Conservation (phyloP, 768 basidiomycete genomes). For the Cystoderma amianthinum region DNA sequence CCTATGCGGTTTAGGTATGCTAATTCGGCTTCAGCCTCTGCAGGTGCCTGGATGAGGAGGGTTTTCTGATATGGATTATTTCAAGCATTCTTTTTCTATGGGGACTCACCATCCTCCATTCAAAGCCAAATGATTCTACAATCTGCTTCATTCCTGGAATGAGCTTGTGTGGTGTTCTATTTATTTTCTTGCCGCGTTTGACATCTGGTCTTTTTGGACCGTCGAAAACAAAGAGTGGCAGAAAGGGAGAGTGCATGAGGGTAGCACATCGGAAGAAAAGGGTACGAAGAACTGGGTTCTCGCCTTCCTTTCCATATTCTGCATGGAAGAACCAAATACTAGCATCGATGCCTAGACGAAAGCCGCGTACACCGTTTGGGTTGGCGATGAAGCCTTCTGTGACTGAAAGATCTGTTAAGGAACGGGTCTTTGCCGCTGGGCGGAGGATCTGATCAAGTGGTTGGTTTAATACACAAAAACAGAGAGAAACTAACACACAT, state of each 20-base stretch:
- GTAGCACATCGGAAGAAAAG: conserved; percentile 80
- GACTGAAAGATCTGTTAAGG: conserved; percentile 71
- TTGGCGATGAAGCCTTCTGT: conserved; percentile 71
- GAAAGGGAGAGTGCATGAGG: conserved; percentile 70
- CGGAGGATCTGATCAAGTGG: conserved; percentile 42
- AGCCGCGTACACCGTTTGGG: conserved; percentile 57
- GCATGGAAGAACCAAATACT: conserved; percentile 84
- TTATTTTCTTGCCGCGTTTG: conserved; percentile 74
- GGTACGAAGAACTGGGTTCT: conserved; percentile 82
- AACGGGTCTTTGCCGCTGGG: conserved; percentile 65
- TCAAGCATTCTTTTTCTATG: too few relatives aligned
- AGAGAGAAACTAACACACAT: conserved; percentile 21
- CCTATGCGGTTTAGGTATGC: conserved; percentile 81
- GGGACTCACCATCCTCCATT: conserved; percentile 64
- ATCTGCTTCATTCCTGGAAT: conserved; percentile 73
- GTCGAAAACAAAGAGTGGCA: conserved; percentile 91
- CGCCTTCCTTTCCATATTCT: conserved; percentile 68
- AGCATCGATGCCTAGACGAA: conserved; percentile 83
- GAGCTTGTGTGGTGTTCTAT: conserved; percentile 55
- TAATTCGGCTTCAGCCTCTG: conserved; percentile 92
- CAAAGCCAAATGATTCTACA: conserved; percentile 75
- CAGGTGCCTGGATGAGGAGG: conserved; percentile 89
- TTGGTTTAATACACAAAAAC: conserved; percentile 2
- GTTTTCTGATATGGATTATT: too few relatives aligned
- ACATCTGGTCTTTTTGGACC: conserved; percentile 76